Evolutionary conservation across 192 early-diverging fungal genomes (phyloP).

Genomic region (Coemansia javaensis): DNA sequence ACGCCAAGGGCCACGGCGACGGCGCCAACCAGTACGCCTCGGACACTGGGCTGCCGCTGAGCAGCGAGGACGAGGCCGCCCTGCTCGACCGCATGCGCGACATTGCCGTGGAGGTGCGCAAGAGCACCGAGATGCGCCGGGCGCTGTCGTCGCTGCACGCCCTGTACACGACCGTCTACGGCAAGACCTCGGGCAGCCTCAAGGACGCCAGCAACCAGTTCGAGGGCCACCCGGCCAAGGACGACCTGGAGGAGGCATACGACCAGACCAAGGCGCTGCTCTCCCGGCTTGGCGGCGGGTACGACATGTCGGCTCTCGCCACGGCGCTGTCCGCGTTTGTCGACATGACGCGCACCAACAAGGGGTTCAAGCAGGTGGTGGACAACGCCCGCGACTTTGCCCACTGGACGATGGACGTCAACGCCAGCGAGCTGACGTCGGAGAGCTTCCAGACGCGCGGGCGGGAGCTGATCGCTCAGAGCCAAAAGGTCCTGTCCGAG

Average conservation of each 20-base stretch:
- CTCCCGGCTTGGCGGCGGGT: conserved; percentile 31
- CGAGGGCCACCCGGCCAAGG: conserved; percentile 24
- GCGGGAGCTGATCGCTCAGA: conserved; percentile 22
- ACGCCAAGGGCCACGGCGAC: too few relatives aligned
- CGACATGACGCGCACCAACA: conserved; percentile 29
- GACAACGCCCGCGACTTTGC: conserved; percentile 29
- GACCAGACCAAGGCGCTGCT: conserved; percentile 23
- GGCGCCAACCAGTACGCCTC: too few relatives aligned
- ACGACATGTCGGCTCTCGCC: conserved; percentile 20
- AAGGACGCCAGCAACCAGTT: conserved; percentile 11
- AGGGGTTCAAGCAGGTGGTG: conserved; percentile 22
- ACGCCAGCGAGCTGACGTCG: conserved; percentile 33
- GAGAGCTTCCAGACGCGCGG: conserved; percentile 38
- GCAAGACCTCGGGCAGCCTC: conserved; percentile 3
- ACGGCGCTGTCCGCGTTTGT: conserved; percentile 18
- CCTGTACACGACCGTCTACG: conserved; percentile 20
- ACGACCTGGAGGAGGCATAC: conserved; percentile 22
- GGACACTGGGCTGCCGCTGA: too few relatives aligned
- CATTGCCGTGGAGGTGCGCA: conserved; percentile 30
- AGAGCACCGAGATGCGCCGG: conserved; percentile 17
- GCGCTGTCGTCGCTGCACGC: conserved; percentile 26
- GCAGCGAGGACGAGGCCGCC: not conserved
- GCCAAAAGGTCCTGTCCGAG: conserved; percentile 24
- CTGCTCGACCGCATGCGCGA: conserved; percentile 34
- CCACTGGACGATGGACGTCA: conserved; percentile 39